Percentiles rank a stretch among this genome's conserved stretches.
Evolutionary conservation across 768 basidiomycete species (phyloP).

Genomic region (Mycena epipterygia): DNA sequence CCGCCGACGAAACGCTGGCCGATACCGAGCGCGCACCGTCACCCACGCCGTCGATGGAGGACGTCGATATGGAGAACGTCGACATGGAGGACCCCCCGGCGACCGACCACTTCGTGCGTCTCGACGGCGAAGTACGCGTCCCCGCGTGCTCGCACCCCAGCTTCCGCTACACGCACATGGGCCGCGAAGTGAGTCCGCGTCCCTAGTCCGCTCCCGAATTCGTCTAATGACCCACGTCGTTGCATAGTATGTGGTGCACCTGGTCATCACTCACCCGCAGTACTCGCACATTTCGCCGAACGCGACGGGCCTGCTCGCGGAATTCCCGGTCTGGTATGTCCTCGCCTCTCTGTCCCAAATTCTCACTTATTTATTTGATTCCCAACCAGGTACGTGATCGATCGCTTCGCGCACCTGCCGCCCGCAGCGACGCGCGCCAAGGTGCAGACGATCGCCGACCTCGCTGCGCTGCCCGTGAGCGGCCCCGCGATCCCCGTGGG

Average conservation of each 20-base stretch:
- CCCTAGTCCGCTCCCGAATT: neutral
- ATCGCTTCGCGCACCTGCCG: conserved; percentile 23
- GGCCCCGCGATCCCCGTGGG: conserved; percentile 14
- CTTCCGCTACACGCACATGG: conserved; percentile 31
- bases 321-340: conserved; percentile 26
- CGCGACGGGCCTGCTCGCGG: conserved; percentile 11
- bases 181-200: conserved; percentile 23
- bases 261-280: conserved; percentile 21
- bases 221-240: neutral
- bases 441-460: neutral
- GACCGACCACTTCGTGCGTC: conserved; percentile 23
- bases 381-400: conserved; percentile 22
- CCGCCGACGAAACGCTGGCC: neutral
- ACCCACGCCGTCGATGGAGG: conserved; percentile 11
- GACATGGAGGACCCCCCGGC: neutral
- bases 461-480: conserved; percentile 17
- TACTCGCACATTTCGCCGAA: conserved; percentile 24
- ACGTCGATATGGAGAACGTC: neutral
- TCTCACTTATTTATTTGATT: too few relatives aligned
- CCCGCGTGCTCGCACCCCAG: conserved; percentile 30
- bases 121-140: conserved; percentile 34
- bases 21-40: conserved; percentile 13
- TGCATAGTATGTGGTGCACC: conserved; percentile 18
- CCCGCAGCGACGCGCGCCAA: neutral
- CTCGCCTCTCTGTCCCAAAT: too few relatives aligned